Percentiles rank a stretch among this genome's conserved stretches.
Evolutionary conservation across 495 filamentous ascomycete genomes (phyloP).

Genomic region (Neurospora pannonica): DNA sequence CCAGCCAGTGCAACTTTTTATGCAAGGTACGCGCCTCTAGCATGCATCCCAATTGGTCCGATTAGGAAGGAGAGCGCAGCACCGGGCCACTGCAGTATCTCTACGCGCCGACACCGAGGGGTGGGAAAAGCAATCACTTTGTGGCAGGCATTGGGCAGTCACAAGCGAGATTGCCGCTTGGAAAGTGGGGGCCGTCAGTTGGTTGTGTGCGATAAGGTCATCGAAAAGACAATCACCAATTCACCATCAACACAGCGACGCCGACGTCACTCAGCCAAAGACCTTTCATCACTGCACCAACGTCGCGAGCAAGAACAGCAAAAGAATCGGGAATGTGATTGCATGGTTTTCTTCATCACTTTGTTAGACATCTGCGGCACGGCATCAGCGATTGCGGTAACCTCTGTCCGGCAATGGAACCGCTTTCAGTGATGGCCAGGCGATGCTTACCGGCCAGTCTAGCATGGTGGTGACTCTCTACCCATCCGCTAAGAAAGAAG

Average conservation of each 20-base stretch:
- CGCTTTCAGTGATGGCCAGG: not conserved
- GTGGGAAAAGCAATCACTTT: not conserved
- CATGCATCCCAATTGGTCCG: not conserved
- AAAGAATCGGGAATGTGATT: not conserved
- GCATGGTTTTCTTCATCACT: not conserved
- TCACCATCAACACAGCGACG: not conserved
- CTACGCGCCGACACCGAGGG: not conserved
- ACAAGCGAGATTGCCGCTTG: not conserved
- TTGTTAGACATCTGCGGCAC: not conserved
- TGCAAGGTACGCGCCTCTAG: not conserved
- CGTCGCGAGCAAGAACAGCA: not conserved
- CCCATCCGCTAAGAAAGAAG: not conserved
- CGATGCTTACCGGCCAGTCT: not conserved
- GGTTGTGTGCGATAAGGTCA: not conserved
- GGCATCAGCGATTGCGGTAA: not conserved
- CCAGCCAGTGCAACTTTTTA: not conserved
- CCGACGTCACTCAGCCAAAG: not conserved
- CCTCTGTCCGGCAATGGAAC: not conserved
- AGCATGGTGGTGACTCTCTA: not conserved
- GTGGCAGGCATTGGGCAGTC: not conserved
- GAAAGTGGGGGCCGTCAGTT: not conserved
- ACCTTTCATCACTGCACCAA: not conserved
- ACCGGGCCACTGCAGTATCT: not conserved
- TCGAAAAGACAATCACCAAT: not conserved
- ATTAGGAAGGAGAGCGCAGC: not conserved